Conservation (phyloP, 2,329 filamentous ascomycete species). For the Lecanosticta acicola region DNA sequence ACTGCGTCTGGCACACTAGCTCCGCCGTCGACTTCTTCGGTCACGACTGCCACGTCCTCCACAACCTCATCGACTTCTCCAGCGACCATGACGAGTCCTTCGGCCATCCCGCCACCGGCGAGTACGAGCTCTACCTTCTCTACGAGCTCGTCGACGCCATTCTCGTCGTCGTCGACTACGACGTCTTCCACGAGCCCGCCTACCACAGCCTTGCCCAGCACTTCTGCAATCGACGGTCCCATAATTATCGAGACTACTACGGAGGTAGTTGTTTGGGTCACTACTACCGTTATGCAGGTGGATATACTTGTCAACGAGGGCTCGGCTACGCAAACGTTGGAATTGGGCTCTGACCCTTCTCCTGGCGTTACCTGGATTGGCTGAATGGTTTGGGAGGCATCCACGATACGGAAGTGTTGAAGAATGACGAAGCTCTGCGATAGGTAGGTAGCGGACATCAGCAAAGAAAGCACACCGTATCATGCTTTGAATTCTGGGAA, state of each 20-base stretch:
- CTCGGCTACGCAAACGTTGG: background rate
- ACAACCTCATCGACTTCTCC: background rate
- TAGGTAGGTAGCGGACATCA: too few species aligned
- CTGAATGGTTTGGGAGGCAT: too few species aligned
- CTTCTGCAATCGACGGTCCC: background rate
- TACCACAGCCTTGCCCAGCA: too few species aligned
- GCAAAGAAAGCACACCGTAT: too few species aligned
- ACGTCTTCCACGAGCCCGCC: too few species aligned
- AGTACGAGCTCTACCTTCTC: background rate
- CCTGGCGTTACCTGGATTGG: too few species aligned
- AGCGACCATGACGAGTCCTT: background rate
- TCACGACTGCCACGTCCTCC: background rate
- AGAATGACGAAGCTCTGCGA: too few species aligned
- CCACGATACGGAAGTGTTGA: too few species aligned
- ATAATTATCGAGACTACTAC: background rate
- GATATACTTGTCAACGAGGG: background rate
- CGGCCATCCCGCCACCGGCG: background rate
- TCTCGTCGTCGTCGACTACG: background rate
- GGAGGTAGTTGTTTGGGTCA: background rate
- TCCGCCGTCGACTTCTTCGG: conserved; percentile 3
- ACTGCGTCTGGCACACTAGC: background rate
- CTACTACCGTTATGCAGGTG: background rate
- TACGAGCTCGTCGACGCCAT: too few species aligned
- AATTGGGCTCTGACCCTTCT: too few species aligned
- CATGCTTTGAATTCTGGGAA: too few species aligned